phyloP scores from a whole-genome alignment of 441 rosid genomes.

The Raphanus hybrid region DNA sequence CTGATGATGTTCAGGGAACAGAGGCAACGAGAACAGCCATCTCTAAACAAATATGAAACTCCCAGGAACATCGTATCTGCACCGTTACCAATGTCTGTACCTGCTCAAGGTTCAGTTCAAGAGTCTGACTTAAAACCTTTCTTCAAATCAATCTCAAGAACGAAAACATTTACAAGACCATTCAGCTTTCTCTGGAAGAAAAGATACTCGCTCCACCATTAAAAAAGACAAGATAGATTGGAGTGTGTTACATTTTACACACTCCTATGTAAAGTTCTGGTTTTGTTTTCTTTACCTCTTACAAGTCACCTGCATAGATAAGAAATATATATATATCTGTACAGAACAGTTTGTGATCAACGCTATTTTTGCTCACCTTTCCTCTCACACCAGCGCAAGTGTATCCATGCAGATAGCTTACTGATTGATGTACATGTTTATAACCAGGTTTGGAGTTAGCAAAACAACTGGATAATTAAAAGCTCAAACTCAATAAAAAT shows the following conservation, averaged over 20 bases:
- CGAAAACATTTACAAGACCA: slow-evolving; percentile 62
- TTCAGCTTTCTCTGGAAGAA: slow-evolving; percentile 77
- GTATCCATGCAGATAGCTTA: no score
- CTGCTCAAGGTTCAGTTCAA: slow-evolving; percentile 37
- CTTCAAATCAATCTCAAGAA: slow-evolving; percentile 72
- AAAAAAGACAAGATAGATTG: slow-evolving; percentile 29
- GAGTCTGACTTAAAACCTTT: slow-evolving; percentile 39
- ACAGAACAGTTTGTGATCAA: no score
- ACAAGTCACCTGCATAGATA: slow-evolving; percentile 24
- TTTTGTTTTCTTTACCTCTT: neutral
- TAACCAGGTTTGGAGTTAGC: no score
- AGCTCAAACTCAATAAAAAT: no score
- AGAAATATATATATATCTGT: no score
- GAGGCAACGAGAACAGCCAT: slow-evolving; percentile 77
- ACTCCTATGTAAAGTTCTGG: slow-evolving; percentile 24
- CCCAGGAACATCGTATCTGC: slow-evolving; percentile 41
- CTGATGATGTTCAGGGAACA: slow-evolving; percentile 94
- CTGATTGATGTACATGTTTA: no score
- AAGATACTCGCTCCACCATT: slow-evolving; percentile 73
- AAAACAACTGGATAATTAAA: no score
- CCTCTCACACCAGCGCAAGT: no score
- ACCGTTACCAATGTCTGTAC: slow-evolving; percentile 22
- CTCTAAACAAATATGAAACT: slow-evolving; percentile 32
- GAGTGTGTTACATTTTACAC: neutral
- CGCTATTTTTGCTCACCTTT: no score